Conservation (phyloP, 495 filamentous ascomycete genomes). For the Hypoxylon lenormandii region DNA sequence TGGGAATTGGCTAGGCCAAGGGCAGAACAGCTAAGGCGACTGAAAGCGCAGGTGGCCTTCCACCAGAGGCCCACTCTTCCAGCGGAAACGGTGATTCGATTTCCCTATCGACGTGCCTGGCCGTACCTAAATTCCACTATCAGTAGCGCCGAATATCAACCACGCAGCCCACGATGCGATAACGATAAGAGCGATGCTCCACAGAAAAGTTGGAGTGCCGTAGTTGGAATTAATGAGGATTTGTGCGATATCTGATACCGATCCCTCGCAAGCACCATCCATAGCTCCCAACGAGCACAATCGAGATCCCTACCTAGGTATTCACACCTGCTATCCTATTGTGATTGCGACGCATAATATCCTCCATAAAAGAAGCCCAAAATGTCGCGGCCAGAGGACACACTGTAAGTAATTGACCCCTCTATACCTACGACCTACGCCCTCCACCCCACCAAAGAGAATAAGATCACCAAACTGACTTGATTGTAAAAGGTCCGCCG, state of each 20-base stretch:
- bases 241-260: constrained; percentile 12
- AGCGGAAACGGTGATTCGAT: constrained; percentile 26
- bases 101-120: neutral
- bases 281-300: no score
- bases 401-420: constrained; percentile 69
- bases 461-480: constrained; percentile 37
- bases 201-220: constrained; percentile 9
- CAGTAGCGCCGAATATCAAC: neutral
- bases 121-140: neutral
- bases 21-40: neutral
- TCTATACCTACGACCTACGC: constrained; percentile 24
- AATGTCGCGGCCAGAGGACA: constrained; percentile 97
- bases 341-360: no score
- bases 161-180: constrained; percentile 31
- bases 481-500: constrained; percentile 74
- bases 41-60: constrained; percentile 43
- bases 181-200: constrained; percentile 37
- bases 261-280: no score
- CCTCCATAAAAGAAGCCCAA: constrained; percentile 45
- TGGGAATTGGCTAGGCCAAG: constrained; percentile 5
- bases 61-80: neutral
- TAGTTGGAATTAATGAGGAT: neutral
- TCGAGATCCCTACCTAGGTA: no score
- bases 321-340: no score
- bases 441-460: constrained; percentile 17